Conservation (phyloP, 1,139 yeast species). For the Suhomyces chickasaworum region DNA sequence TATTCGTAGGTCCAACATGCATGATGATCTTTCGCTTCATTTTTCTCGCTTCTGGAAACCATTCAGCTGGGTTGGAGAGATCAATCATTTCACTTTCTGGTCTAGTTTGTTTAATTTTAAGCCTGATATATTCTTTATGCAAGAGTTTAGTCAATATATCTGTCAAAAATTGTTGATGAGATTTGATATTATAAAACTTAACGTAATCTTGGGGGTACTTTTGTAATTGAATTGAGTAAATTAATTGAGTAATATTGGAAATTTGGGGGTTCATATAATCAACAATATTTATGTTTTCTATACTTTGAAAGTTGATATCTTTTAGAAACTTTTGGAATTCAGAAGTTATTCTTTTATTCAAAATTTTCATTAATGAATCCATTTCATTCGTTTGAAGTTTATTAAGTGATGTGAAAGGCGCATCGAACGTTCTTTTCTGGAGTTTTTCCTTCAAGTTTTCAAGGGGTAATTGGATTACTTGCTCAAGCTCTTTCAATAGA, state of each 20-base stretch:
- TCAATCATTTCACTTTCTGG: conserved; percentile 37
- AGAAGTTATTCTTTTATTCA: conserved; percentile 4
- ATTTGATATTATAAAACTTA: conserved; percentile 19
- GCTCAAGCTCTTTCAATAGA: not conserved
- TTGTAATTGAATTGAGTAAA: conserved; percentile 23
- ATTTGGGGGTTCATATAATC: conserved; percentile 38
- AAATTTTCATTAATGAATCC: conserved; percentile 3
- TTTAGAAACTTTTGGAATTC: conserved; percentile 8
- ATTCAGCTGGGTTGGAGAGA: conserved; percentile 72
- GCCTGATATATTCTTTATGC: conserved; percentile 25
- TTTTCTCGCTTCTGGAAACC: conserved; percentile 87
- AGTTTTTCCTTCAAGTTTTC: conserved; percentile 1
- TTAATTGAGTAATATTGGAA: conserved; percentile 22
- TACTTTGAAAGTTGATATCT: not conserved
- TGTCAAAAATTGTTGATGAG: conserved; percentile 24
- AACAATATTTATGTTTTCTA: conserved; percentile 13
- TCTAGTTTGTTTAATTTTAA: conserved; percentile 19
- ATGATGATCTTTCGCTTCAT: conserved; percentile 75
- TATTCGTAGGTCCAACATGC: conserved; percentile 97
- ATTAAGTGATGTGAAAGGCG: conserved; percentile 14
- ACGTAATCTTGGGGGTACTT: conserved; percentile 25
- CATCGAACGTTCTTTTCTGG: conserved; percentile 7
- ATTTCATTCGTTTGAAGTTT: conserved; percentile 9
- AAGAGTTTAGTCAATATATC: conserved; percentile 28
- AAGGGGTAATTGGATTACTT: conserved; percentile 3